Evolutionary conservation across 345 rosid genomes (phyloP), one percentile per base, ranked within the genome.

Genomic region (Pelargonium nanum): DNA sequence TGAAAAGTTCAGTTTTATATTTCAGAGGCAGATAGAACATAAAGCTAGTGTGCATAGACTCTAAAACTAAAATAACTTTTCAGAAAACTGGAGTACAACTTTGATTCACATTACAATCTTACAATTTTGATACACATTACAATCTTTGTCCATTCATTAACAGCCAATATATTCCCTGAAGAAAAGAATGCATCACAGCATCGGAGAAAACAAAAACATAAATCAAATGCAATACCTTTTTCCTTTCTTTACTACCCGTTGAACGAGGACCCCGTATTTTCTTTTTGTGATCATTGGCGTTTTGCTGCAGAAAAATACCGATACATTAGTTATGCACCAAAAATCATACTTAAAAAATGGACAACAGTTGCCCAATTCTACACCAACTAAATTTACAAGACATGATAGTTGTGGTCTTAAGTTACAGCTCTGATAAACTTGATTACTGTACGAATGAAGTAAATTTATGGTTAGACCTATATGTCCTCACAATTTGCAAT

Each of bases 181-280:
- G 15, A 53, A 59, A 58, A 57, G 24, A 60, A 26, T 19, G 22
- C 40, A 59, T 22, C 23, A 32, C 25, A 65, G 60, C 25, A 55
- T 57, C 24, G 16, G 24, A 62, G 56, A 26, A 60, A 21, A 28
- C 6, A 55, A 21, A 62, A 54, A 23, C 25, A 62, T 20, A 52
- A 24, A n/a, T n/a, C n/a, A n/a, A n/a, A 58, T 32, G 34, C 1
- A 44, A 44, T 62, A 92, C 93, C 91, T 75, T 86, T 76, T 81
- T 84, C 82, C 75, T 82, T 34, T 71, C 83, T 70, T 83, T 91
- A 53, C 64, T 76, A 59, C 82, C 76, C 65, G 80, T 64, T 5
- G 86, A 74, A 24, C 19, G 69, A 26, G 68, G 72, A 63, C 81
- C 71, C 50, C 75, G 74, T 62, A 74, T 92, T 63, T 68, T 83